These are phyloP conservation scores for Malassezia nana DNA, from an alignment of 1,284 basidiomycete species.

Conservation along the genomic window DNA sequence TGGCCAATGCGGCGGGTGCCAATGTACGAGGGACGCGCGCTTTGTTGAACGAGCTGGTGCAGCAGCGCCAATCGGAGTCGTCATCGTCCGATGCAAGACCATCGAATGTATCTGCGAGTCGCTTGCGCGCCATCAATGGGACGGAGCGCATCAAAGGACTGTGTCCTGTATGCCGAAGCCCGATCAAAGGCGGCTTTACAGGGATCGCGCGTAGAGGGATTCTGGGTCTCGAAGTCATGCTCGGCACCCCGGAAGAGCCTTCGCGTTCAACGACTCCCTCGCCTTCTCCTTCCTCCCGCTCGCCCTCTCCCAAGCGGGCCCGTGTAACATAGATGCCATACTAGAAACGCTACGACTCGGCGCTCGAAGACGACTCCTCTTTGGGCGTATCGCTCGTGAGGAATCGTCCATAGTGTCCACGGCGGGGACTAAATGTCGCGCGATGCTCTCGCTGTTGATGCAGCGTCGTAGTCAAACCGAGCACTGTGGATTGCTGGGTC, in stretches of 20 bases:
- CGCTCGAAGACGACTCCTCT: neutral
- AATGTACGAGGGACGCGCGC: conserved; percentile 2
- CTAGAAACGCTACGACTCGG: neutral
- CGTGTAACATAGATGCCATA: neutral
- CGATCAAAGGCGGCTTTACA: conserved; percentile 34
- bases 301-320: neutral
- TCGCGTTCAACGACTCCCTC: neutral
- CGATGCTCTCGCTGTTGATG: conserved; percentile 21
- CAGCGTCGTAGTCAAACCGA: conserved; percentile 24
- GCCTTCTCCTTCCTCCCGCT: neutral
- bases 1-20: conserved; percentile 14
- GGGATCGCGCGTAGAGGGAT: conserved; percentile 23
- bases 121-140: conserved; percentile 11
- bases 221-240: conserved; percentile 26
- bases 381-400: conserved; percentile 11
- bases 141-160: conserved; percentile 29
- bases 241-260: conserved; percentile 24
- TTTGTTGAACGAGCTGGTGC: conserved; percentile 8
- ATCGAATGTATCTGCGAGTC: conserved; percentile 4
- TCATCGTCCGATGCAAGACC: conserved; percentile 1
- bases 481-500: conserved; percentile 31
- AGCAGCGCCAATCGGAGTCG: neutral
- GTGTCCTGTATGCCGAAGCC: conserved; percentile 35
- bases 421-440: conserved; percentile 28
- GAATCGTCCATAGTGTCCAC: conserved; percentile 36